These are phyloP conservation scores for Gyrodon lividus DNA, from an alignment of 768 basidiomycete species.

Conservation along the genomic window DNA sequence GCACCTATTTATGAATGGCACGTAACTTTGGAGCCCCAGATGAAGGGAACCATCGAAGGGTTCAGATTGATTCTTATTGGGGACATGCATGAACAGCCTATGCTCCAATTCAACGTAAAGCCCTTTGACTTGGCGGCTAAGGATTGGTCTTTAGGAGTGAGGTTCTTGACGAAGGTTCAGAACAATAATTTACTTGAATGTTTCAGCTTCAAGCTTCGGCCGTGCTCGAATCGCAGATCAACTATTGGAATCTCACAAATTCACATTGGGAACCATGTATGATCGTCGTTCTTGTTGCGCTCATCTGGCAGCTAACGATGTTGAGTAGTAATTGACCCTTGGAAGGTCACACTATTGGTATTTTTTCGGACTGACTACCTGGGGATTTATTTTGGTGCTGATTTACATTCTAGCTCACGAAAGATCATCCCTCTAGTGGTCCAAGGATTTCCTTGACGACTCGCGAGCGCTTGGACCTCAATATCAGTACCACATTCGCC, in stretches of 20 bases:
- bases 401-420: conserved; percentile 45
- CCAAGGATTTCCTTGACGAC: conserved; percentile 66
- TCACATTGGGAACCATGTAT: conserved; percentile 96
- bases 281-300: conserved; percentile 24
- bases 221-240: conserved; percentile 78
- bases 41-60: conserved; percentile 85
- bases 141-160: conserved; percentile 93
- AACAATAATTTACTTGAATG: neutral
- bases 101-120: conserved; percentile 85
- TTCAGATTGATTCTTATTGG: conserved; percentile 93
- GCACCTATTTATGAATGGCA: neutral
- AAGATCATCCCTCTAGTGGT: conserved; percentile 48
- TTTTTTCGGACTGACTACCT: conserved; percentile 6
- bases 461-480: conserved; percentile 83
- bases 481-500: conserved; percentile 86
- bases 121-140: conserved; percentile 80
- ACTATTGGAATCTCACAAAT: conserved; percentile 95
- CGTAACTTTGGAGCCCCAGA: conserved; percentile 39
- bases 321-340: conserved; percentile 84
- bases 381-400: conserved; percentile 10
- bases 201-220: conserved; percentile 79
- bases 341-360: conserved; percentile 81
- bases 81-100: conserved; percentile 91
- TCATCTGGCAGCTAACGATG: conserved; percentile 11
- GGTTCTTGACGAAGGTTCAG: conserved; percentile 11